Base-by-base conservation (phyloP, 768 basidiomycete genomes). In the Amanita rimosa region DNA sequence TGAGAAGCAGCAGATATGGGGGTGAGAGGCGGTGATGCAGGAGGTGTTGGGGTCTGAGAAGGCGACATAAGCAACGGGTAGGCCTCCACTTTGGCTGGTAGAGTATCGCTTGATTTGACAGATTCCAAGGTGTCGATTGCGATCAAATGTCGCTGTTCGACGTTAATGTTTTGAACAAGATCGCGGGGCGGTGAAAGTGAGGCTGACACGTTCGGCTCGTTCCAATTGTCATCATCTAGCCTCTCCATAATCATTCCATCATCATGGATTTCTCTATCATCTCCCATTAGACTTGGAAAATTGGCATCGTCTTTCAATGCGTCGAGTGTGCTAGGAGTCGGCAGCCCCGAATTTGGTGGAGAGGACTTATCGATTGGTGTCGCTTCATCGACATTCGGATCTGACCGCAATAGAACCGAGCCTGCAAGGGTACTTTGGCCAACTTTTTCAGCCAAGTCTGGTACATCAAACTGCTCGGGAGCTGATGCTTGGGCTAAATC, bases 41-140 rank as follows among this genome's bases (percentile, higher is more conserved):
- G 71, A 1, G 71, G 71, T 3, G 71, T 73, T 6, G 70, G 71
- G 10, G 61, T 71, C 48, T 73, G 71, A 3, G 57, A 57, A 27
- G 52, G 52, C 10, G 44, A 53, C 6, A 27, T 35, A 3, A 39
- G 40, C 11, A 21, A 43, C 4, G 22, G 26, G 22, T 11, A 17
- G 13, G 16, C 13, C 27, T 27, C 35, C 21, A 21, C 21, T 35
- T 33, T 41, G 13, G 13, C 9, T 27, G 22, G 13, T 6, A 27
- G 11, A 7, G 14, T 13, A 27, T 22, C 46, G 5, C 27, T 29
- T n/a, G 1, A 3, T 29, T 33, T 40, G 22, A 9, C 19, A 2
- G 37, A 11, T 6, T 41, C 31, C 21, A 17, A 19, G 38, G n/a
- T 39, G 13, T 48, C 27, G 27, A 36, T 39, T 9, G 22, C 16